Conservation (phyloP, 2,329 filamentous ascomycete genomes). For the Cladophialophora exuberans region DNA sequence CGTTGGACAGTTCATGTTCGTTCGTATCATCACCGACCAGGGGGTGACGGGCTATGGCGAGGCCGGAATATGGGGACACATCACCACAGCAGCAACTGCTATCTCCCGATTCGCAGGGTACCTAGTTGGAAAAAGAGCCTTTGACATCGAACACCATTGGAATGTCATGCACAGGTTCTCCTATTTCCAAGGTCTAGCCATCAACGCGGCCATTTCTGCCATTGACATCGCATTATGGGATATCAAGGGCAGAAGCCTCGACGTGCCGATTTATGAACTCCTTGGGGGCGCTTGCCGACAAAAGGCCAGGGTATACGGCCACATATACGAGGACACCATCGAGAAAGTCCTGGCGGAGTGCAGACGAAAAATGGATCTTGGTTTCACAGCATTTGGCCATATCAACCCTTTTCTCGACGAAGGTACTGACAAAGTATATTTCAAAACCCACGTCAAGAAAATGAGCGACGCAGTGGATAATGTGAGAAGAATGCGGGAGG, state of each 20-base stretch:
- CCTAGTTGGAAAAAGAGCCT: conserved; percentile 18
- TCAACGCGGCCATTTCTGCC: conserved; percentile 76
- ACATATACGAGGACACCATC: conserved; percentile 77
- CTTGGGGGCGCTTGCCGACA: conserved; percentile 71
- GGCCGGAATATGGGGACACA: conserved; percentile 18
- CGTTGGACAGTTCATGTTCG: conserved; percentile 25
- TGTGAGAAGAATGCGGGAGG: conserved; percentile 74
- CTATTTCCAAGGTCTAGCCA: conserved; percentile 75
- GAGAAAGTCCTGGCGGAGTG: conserved; percentile 55
- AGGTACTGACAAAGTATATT: conserved; percentile 54
- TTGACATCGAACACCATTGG: conserved; percentile 78
- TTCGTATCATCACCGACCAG: conserved; percentile 16
- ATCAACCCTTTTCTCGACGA: conserved; percentile 40
- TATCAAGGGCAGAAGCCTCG: conserved; percentile 64
- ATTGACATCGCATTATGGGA: conserved; percentile 82
- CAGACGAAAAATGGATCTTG: conserved; percentile 14
- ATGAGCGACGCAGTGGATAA: conserved; percentile 81
- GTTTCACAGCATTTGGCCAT: conserved; percentile 20
- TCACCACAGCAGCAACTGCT: conserved; percentile 12
- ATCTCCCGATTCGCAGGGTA: conserved; percentile 16
- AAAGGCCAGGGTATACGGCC: conserved; percentile 70
- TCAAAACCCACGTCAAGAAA: conserved; percentile 54
- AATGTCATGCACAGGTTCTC: conserved; percentile 68
- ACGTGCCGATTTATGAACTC: conserved; percentile 71
- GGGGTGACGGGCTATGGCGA: conserved; percentile 15